These are phyloP conservation scores for Dovyalis caffra DNA, from an alignment of 345 rosid genomes.

Conservation along the genomic window DNA sequence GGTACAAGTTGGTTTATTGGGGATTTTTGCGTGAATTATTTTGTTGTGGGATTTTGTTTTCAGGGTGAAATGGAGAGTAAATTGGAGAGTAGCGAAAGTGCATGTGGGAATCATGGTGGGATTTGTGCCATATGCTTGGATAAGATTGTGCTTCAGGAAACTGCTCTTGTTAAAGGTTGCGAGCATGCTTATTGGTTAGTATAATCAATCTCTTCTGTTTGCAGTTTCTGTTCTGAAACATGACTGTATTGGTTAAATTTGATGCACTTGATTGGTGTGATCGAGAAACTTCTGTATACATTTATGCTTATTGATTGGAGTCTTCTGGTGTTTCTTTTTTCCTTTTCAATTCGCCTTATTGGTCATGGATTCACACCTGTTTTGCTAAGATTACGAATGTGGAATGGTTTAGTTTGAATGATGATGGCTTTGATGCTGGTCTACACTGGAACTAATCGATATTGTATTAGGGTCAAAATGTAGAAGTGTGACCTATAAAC, in stretches of 20 bases:
- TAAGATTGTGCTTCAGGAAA: conserved; percentile 76
- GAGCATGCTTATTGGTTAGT: conserved; percentile 93
- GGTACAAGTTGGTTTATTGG: not conserved
- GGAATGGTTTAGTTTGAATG: not conserved
- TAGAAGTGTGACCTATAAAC: not conserved
- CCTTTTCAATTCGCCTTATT: not conserved
- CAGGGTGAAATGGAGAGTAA: conserved; percentile 45
- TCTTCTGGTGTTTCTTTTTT: not conserved
- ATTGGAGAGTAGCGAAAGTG: conserved; percentile 27
- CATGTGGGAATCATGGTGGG: conserved; percentile 65
- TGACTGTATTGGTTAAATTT: not conserved
- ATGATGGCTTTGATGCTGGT: not conserved
- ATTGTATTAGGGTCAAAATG: not conserved
- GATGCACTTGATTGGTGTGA: too few species aligned
- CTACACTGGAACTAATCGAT: not conserved
- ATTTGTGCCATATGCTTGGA: conserved; percentile 86
- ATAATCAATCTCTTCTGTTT: not conserved
- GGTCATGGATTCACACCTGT: not conserved
- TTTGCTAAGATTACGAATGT: not conserved
- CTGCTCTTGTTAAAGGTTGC: conserved; percentile 91
- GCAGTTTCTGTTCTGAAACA: not conserved
- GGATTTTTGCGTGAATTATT: not conserved
- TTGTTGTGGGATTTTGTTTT: conserved; percentile 10
- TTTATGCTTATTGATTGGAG: not conserved
- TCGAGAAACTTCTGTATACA: not conserved